Conservation (phyloP, 192 early-diverging fungal genomes). For the Dispira parvispora region DNA sequence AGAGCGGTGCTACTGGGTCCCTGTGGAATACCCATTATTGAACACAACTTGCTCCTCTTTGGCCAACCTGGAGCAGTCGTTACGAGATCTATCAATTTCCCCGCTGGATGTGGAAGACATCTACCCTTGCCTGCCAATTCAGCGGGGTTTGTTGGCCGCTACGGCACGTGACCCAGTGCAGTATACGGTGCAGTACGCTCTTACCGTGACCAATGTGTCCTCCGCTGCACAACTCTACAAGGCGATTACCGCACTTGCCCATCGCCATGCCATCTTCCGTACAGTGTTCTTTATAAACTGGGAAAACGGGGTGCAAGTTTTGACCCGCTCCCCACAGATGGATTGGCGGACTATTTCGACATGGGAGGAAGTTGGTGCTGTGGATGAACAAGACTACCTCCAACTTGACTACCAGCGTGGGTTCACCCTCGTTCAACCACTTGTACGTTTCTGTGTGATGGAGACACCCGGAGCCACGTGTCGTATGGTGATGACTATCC, state of each 20-base stretch:
- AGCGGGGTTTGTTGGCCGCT: not conserved
- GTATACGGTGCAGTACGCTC: not conserved
- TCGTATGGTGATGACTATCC: not conserved
- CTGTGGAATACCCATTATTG: not conserved
- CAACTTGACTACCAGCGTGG: not conserved
- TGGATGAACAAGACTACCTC: not conserved
- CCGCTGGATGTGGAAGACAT: not conserved
- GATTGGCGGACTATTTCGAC: not conserved
- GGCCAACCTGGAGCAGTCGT: not conserved
- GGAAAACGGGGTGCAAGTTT: not conserved
- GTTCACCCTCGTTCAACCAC: not conserved
- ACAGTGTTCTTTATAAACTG: not conserved
- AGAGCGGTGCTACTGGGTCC: not conserved
- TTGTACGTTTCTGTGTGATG: not conserved
- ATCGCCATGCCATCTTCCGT: not conserved
- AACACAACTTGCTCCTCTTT: not conserved
- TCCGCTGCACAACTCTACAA: not conserved
- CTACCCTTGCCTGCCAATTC: not conserved
- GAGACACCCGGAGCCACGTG: not conserved
- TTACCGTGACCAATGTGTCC: not conserved
- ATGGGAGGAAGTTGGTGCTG: not conserved
- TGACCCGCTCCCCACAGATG: not conserved
- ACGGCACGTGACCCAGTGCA: not conserved
- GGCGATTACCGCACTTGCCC: not conserved
- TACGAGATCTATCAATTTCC: not conserved